phyloP scores from a whole-genome alignment of 2,329 filamentous ascomycete species.

The Claviceps paspali region DNA sequence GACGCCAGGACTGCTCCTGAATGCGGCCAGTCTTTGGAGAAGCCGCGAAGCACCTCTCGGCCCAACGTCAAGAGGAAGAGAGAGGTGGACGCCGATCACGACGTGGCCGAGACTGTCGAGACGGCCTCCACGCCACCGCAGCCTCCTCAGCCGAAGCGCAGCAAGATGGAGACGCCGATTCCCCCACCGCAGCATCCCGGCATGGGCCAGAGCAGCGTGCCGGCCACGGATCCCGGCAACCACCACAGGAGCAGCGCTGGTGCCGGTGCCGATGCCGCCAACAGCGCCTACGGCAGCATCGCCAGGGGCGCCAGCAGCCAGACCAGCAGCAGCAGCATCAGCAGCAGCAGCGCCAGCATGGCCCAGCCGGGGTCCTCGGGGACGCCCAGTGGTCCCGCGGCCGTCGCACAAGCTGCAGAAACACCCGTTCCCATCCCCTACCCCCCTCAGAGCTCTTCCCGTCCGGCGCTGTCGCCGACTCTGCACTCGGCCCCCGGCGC shows the following conservation, averaged over 20 bases:
- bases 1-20: not conserved
- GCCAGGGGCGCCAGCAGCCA: constrained; percentile 6
- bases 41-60: constrained; percentile 17
- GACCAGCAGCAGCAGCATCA: not conserved
- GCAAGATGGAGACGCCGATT: constrained; percentile 42
- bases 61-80: constrained; percentile 30
- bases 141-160: constrained; percentile 33
- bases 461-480: constrained; percentile 18
- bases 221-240: constrained; percentile 13
- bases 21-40: constrained; percentile 10
- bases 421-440: constrained; percentile 27
- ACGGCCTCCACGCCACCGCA: constrained; percentile 13
- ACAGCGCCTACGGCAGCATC: constrained; percentile 7
- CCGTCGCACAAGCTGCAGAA: constrained; percentile 19
- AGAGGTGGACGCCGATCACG: constrained; percentile 19
- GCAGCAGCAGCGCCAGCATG: not conserved
- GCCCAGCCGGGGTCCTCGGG: constrained; percentile 1
- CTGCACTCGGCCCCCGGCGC: constrained; percentile 10
- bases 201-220: constrained; percentile 14
- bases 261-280: too few species aligned
- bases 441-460: constrained; percentile 15
- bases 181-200: constrained; percentile 27
- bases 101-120: constrained; percentile 15
- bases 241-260: constrained; percentile 8
- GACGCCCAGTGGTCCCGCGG: constrained; percentile 4